These are phyloP conservation scores for Copromyces sp. DNA, from an alignment of 495 filamentous ascomycete genomes.

Conservation along the genomic window DNA sequence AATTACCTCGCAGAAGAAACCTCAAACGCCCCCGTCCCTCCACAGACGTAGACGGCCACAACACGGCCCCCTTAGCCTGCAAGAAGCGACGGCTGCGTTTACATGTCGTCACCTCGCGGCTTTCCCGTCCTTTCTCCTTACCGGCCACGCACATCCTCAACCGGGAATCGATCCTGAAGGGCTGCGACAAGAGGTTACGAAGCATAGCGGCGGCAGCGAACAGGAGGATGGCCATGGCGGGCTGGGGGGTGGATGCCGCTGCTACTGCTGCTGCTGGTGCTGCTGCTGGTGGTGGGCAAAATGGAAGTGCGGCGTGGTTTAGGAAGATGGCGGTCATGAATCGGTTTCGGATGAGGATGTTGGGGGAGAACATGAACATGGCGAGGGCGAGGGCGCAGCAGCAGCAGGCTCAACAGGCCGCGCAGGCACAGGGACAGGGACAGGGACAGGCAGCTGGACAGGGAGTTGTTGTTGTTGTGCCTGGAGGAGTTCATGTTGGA, in stretches of 20 bases:
- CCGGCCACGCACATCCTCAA: slow-evolving; percentile 60
- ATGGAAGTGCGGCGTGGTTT: slow-evolving; percentile 10
- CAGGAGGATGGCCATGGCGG: neutral
- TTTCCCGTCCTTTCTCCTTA: slow-evolving; percentile 56
- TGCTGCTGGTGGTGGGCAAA: neutral
- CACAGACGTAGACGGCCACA: slow-evolving; percentile 53
- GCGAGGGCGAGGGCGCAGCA: neutral
- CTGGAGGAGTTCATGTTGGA: too few species aligned
- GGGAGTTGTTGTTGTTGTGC: neutral
- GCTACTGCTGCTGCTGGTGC: neutral
- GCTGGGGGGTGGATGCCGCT: slow-evolving; percentile 30
- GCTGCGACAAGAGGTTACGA: slow-evolving; percentile 41
- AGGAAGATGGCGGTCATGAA: slow-evolving; percentile 24
- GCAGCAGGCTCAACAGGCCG: slow-evolving; percentile 3
- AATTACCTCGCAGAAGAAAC: neutral
- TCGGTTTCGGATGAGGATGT: slow-evolving; percentile 16
- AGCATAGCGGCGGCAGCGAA: neutral
- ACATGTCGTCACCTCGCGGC: slow-evolving; percentile 55
- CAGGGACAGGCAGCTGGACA: neutral
- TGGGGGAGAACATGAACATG: neutral
- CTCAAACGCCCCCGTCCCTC: slow-evolving; percentile 48
- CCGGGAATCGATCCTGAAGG: slow-evolving; percentile 31
- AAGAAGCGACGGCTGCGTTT: slow-evolving; percentile 61
- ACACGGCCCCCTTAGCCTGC: slow-evolving; percentile 36
- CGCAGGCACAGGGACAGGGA: neutral